Evolutionary conservation across 306 rosid genomes (phyloP), one percentile per base, ranked within the genome.

Genomic region (Begonia loranthoides): DNA sequence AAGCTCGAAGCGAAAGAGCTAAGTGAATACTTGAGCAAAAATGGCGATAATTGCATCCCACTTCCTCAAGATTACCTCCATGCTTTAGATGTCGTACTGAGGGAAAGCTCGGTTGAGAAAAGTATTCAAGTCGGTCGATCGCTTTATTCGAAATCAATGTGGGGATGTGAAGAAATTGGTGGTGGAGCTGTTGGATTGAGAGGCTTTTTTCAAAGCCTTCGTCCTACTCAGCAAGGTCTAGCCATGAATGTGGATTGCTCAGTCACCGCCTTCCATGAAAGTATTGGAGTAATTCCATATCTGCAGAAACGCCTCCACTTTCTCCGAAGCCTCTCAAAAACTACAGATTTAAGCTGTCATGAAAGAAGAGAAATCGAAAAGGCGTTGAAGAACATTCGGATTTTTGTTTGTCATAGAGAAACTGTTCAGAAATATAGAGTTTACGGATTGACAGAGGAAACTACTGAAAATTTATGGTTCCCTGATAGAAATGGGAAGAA

Each of bases 181-280:
- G 99, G 96, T 15, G 99, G 99, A 55, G 96, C 90, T 54, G 77
- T 80, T 56, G 99, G 99, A 62, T 59, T 86, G 67, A 76, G 99
- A 71, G 99, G 99, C 54, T 92, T 86, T 78, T 92, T 92, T 67
- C 99, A 92, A 76, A 92, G 99, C 72, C 99, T 92, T 59, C 47
- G 99, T 41, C 96, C 94, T 34, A 92, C 96, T 0, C 96, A 86
- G 53, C 96, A 92, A 79, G 99, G 99, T 48, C 84, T 92, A 34
- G 93, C 94, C 57, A 80, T 92, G 55, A 92, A 92, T 52, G 79
- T 92, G 21, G 94, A 92, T 66, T 86, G 87, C 68, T 92, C 99
- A 0, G 94, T 92, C 60, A 83, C 94, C 13, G 92, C 99, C 40
- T 92, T 86, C 57, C 99, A 92, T 40, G 99, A 92, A 65, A 86